Conservation (phyloP, 1,139 yeast genomes). For the Arxiozyma slooffiae region DNA sequence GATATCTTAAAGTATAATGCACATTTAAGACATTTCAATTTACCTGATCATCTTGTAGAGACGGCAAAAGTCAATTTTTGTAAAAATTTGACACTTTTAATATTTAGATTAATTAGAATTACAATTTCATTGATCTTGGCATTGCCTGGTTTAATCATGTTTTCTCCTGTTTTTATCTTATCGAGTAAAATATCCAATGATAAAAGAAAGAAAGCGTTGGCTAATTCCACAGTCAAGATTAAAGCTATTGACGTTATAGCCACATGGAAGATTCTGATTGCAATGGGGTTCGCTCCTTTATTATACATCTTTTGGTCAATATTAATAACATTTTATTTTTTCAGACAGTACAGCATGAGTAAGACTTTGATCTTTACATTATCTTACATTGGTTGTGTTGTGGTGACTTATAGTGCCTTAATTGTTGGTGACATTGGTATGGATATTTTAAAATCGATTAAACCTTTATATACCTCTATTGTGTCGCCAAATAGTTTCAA, state of each 20-base stretch:
- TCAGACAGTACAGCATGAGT: slow-evolving; percentile 26
- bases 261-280: slow-evolving; percentile 66
- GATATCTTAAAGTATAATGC: slow-evolving; percentile 48
- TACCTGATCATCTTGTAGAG: slow-evolving; percentile 64
- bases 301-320: slow-evolving; percentile 54
- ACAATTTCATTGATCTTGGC: slow-evolving; percentile 36
- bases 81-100: slow-evolving; percentile 30
- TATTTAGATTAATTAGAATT: slow-evolving; percentile 27
- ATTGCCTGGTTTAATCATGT: slow-evolving; percentile 58
- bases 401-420: slow-evolving; percentile 53
- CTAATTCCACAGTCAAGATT: slow-evolving; percentile 57
- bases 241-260: slow-evolving; percentile 67
- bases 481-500: slow-evolving; percentile 35
- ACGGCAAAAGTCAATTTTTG: slow-evolving; percentile 26
- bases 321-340: slow-evolving; percentile 42
- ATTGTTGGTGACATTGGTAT: slow-evolving; percentile 67
- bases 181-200: slow-evolving; percentile 45
- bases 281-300: slow-evolving; percentile 59
- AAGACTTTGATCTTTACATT: slow-evolving; percentile 24
- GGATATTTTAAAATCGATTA: slow-evolving; percentile 58
- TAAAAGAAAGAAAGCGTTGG: slow-evolving; percentile 55
- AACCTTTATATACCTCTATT: slow-evolving; percentile 52
- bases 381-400: slow-evolving; percentile 40
- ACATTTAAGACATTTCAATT: slow-evolving; percentile 43
- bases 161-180: slow-evolving; percentile 56